Evolutionary conservation across 192 early-diverging fungal species (phyloP), one percentile per base, ranked within the genome.

Genomic region (Borealophlyctis nickersoniae): DNA sequence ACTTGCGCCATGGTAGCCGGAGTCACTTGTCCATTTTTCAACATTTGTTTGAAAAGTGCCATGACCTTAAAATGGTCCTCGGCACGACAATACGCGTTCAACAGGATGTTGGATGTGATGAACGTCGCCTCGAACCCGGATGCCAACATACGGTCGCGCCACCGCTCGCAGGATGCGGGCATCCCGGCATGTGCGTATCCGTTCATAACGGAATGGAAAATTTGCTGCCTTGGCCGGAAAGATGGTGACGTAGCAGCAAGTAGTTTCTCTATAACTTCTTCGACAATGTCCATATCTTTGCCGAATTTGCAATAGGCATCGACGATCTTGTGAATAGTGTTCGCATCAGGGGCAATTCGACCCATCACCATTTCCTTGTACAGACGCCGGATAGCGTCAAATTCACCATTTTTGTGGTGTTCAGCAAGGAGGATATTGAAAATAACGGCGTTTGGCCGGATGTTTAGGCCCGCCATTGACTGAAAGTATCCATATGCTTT

Each of bases 171-270:
- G 1, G 16, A 16, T 34, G 4, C 27, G 2, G 36, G 2, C 19
- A 49, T 33, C 26, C 58, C 58, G n/a, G 16, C 13, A 22, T 59
- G 13, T n/a, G 58, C 58, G 13, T 59, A 36, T 3, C 26, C 19
- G 31, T 29, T 26, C 58, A 59, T 59, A 19, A 59, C 23, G 32
- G 33, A 22, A 50, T 59, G 33, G 36, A 11, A 59, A 22, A 33
- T 34, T 22, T 36, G n/a, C n/a, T 59, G 30, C n/a, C n/a, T n/a
- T n/a, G n/a, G n/a, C n/a, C n/a, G n/a, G n/a, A n/a, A n/a, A n/a
- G n/a, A n/a, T n/a, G n/a, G n/a, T n/a, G n/a, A n/a, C 14, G 53
- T 45, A 7, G 39, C 39, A 7, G 7, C 9, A 7, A 45, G 39
- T 19, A 7, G 19, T 13, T 45, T 19, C 19, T 45, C 39, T 13